phyloP scores from a whole-genome alignment of 2,329 filamentous ascomycete species.

The Fusarium solani-melongenae region DNA sequence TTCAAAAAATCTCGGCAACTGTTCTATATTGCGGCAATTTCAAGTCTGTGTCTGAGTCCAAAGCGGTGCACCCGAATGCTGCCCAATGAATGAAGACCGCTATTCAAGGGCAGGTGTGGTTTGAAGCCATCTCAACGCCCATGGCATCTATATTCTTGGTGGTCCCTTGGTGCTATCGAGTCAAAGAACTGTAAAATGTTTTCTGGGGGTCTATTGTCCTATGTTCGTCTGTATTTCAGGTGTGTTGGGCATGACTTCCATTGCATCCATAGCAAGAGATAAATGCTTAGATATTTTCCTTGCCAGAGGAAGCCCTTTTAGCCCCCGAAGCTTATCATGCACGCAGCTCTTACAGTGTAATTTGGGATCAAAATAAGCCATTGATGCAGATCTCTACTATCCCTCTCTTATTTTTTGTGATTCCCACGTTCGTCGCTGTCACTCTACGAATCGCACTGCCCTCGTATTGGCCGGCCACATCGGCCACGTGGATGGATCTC shows the following conservation, averaged over 20 bases:
- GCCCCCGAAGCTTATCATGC: not conserved
- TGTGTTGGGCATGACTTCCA: not conserved
- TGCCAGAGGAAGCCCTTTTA: not conserved
- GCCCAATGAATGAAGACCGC: not conserved
- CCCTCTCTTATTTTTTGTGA: not conserved
- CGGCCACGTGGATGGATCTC: not conserved
- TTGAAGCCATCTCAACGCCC: not conserved
- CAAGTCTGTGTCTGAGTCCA: not conserved
- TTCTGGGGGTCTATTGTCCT: not conserved
- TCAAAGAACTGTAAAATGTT: not conserved
- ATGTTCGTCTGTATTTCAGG: not conserved
- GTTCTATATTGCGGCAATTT: not conserved
- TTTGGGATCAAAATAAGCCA: not conserved
- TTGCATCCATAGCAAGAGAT: not conserved
- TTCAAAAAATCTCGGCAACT: not conserved
- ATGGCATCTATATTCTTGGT: not conserved
- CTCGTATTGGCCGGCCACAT: not conserved
- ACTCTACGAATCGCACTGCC: not conserved
- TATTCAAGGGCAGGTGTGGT: not conserved
- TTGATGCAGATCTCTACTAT: not conserved
- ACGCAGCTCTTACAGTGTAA: not conserved
- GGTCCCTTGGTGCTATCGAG: not conserved
- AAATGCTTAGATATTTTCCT: not conserved
- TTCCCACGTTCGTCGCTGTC: not conserved
- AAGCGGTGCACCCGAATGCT: not conserved